Base-by-base conservation (phyloP, 2,329 filamentous ascomycete species). In the Aspergillus sp. region DNA sequence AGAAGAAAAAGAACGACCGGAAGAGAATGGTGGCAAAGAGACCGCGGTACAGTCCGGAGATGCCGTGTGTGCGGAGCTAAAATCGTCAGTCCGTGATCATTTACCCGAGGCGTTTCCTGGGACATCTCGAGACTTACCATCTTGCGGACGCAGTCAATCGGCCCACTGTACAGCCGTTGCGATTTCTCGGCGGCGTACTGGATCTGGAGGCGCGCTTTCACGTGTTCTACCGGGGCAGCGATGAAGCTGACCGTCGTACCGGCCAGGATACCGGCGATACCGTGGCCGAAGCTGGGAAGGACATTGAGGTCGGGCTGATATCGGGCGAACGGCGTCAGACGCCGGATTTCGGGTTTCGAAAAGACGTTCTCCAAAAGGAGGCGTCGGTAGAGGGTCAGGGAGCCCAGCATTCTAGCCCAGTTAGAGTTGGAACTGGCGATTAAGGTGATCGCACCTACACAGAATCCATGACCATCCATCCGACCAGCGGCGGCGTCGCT, bases 391-490 rank as follows among this genome's bases (percentile, higher is more conserved):
- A 96, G 82, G 20, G 89, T 96, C 60, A 99, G 78, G 16, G 89
- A 95, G 40, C 94, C 94, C 31, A 97, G 82, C 92, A 97, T 96
- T 54, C 76, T 79, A 50, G 16, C 31, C 20, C 16, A 1, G 42
- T 61, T 21, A 70, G 72, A 60, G 52, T 10, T 2, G 2, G 34
- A 7, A 40, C 23, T 36, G 7, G 4, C 45, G 10, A 10, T 38
- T 21, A n/a, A 2, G 3, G 16, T 14, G 4, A 40, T 4, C 4
- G n/a, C 3, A 20, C 74, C 59, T 71, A 81, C 76, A 88, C 71
- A 50, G 81, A 85, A 76, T 99, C 94, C 93, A 97, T 97, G 66
- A 95, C 90, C 88, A 97, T 96, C 94, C 94, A 97, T 63, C 94
- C 94, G 47, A 97, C 85, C 45, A 97, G 79, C 48, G 94, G 94